These are phyloP conservation scores for Suillus decipiens DNA, from an alignment of 768 basidiomycete genomes.

Conservation along the genomic window DNA sequence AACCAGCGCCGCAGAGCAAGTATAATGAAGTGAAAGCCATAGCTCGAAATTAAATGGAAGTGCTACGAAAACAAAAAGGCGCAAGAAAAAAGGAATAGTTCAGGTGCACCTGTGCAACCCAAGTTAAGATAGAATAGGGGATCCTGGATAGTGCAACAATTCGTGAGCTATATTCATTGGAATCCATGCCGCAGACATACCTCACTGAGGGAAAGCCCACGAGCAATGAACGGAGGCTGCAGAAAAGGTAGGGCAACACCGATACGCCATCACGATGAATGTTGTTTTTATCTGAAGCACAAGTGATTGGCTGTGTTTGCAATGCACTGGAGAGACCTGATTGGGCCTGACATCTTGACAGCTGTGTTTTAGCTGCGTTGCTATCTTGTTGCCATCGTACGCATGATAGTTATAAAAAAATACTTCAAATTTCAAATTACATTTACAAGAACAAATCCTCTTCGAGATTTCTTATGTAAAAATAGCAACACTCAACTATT, in stretches of 20 bases:
- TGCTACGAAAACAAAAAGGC: neutral
- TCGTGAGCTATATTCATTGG: neutral
- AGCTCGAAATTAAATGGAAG: neutral
- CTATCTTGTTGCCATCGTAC: neutral
- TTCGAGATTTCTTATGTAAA: too few species aligned
- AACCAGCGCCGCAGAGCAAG: constrained; percentile 4
- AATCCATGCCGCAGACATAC: neutral
- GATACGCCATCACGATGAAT: neutral
- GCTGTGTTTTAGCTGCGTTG: neutral
- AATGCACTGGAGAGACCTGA: neutral
- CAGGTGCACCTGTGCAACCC: constrained; percentile 77
- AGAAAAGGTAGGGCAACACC: neutral
- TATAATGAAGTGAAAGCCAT: neutral
- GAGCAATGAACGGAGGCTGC: constrained; percentile 1
- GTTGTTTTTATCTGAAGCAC: neutral
- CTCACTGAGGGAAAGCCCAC: neutral
- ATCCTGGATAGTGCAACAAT: constrained; percentile 2
- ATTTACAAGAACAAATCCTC: too few species aligned
- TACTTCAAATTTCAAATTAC: constrained; percentile 1
- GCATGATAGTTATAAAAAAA: constrained; percentile 6
- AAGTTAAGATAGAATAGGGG: neutral
- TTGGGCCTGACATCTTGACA: neutral
- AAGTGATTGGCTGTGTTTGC: constrained; percentile 1
- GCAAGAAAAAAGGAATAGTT: constrained; percentile 12
- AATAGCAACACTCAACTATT: too few species aligned